These are phyloP conservation scores for Solanum hybrid DNA, from an alignment of 305 asterid genomes.

Conservation along the genomic window DNA sequence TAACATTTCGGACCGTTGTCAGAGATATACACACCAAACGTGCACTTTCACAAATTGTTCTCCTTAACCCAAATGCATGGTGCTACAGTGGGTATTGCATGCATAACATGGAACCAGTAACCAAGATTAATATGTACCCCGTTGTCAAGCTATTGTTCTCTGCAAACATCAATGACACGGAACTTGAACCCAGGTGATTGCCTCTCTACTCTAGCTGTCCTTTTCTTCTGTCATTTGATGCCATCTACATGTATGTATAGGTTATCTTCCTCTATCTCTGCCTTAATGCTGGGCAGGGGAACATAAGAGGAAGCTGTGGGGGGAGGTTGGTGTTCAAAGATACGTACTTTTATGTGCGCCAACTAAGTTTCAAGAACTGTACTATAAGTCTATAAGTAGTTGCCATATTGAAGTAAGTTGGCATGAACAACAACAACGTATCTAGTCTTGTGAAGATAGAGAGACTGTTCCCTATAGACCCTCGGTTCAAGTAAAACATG, in stretches of 20 bases:
- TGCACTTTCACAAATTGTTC: conserved; percentile 56
- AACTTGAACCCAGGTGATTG: conserved; percentile 42
- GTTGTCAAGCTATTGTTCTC: conserved; percentile 56
- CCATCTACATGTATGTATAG: neutral
- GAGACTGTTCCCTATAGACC: neutral
- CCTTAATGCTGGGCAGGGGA: neutral
- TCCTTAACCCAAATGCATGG: conserved; percentile 86
- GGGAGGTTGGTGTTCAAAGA: neutral
- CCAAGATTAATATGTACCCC: conserved; percentile 51
- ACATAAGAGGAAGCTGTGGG: neutral
- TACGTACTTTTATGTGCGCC: neutral
- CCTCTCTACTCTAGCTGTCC: conserved; percentile 2
- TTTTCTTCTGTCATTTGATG: neutral
- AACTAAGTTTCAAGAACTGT: neutral
- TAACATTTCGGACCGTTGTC: conserved; percentile 75
- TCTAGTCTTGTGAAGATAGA: neutral
- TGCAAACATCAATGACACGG: conserved; percentile 29
- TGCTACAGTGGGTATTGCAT: conserved; percentile 42
- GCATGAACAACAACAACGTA: neutral
- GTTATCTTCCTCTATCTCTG: neutral
- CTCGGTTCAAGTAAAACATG: neutral
- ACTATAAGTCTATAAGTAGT: neutral
- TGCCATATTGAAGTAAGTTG: neutral
- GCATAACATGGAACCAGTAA: conserved; percentile 30
- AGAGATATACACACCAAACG: conserved; percentile 57